Evolutionary conservation across 2,329 filamentous ascomycete genomes (phyloP), one percentile per base, ranked within the genome.

Genomic region (Emergomyces pasteurianus): DNA sequence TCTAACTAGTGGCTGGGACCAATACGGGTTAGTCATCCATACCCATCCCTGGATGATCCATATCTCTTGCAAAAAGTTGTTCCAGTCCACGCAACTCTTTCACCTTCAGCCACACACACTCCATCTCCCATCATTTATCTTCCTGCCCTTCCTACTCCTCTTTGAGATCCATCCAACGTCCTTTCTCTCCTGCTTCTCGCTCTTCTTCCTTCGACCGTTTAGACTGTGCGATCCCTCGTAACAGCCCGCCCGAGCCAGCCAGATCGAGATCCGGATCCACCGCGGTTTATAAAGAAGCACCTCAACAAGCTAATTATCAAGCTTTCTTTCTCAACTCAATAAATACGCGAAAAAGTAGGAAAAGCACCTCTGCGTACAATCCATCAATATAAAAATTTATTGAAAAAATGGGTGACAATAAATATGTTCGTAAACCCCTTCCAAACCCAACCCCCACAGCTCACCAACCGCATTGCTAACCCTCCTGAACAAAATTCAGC

Each of bases 331-430:
- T 43, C 42, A 26, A 3, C 38, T 2, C 31, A 28, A 58, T 28
- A 46, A 31, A 46, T 43, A 46, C 23, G 42, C 16, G n/a, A 23
- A 34, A 23, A 58, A n/a, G 26, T 10, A 42, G 16, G 7, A 10
- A n/a, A 42, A 18, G 31, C 21, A 47, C 28, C 18, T 46, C 21
- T 34, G 14, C 55, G 21, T 21, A 21, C 23, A 12, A 26, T 21
- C 38, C 1, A 26, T 52, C 46, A 46, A 28, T 28, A 34, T 3
- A 31, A 31, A 31, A 3, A 31, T 3, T 3, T 7, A 7, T 31
- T 31, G 59, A 3, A 38, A 61, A 40, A 36, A 63, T 62, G 61
- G 58, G 43, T 50, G 60, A 43, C 28, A 59, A 63, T 49, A 59
- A 63, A 57, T 31, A 47, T 18, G 62, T 60, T 58, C 52, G 58